Percentiles rank a stretch among this genome's conserved stretches.
Evolutionary conservation across 441 rosid genomes (phyloP).

Genomic region (Aquilaria agallochum): DNA sequence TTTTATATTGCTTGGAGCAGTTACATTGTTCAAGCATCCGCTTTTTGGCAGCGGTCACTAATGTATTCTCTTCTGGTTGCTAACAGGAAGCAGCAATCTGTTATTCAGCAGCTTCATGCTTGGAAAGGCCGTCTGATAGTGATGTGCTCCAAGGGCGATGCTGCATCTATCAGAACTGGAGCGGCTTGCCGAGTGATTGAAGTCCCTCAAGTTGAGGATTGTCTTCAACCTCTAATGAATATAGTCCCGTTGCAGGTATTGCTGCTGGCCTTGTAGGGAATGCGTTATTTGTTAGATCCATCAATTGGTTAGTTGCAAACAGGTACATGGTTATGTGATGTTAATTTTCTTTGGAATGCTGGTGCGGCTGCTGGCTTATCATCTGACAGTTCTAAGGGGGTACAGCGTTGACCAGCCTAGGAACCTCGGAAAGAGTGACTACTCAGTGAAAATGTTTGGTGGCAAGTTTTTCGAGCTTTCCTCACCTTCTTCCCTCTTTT

Average conservation of each 20-base stretch:
- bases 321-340: too few relatives aligned
- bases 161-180: constrained; percentile 54
- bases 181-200: constrained; percentile 63
- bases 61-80: constrained; percentile 8
- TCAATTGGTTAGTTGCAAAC: too few relatives aligned
- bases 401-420: constrained; percentile 96
- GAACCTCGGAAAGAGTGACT: constrained; percentile 96
- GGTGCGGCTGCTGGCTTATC: constrained; percentile 86
- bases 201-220: constrained; percentile 85
- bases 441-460: constrained; percentile 45
- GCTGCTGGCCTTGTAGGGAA: too few relatives aligned
- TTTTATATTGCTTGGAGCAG: background rate
- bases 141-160: constrained; percentile 71
- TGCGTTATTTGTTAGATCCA: too few relatives aligned
- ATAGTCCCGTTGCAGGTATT: constrained; percentile 81
- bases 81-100: constrained; percentile 81
- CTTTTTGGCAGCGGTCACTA: background rate
- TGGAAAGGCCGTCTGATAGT: constrained; percentile 82
- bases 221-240: constrained; percentile 85
- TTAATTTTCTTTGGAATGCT: constrained; percentile 1
- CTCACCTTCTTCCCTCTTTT: too few relatives aligned
- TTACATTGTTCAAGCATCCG: background rate
- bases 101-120: constrained; percentile 87
- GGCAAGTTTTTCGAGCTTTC: background rate
- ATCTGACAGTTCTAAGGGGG: constrained; percentile 89